phyloP scores from a whole-genome alignment of 2,329 filamentous ascomycete species.

The Penicillium sp. region DNA sequence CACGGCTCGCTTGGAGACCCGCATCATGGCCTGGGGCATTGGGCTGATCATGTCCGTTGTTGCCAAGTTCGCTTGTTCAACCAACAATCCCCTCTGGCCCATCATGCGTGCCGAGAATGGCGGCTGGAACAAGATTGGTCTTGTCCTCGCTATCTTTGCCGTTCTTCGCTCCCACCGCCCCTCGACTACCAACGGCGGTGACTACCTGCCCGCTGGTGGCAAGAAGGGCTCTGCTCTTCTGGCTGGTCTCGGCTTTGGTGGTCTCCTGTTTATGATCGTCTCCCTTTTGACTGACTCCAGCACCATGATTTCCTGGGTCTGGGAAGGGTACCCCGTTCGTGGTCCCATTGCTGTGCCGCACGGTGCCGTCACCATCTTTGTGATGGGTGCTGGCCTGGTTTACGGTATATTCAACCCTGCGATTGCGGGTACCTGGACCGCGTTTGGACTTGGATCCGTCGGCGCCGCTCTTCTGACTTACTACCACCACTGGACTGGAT shows the following conservation, averaged over 20 bases:
- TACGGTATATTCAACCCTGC: slow-evolving; percentile 73
- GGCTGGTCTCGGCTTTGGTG: slow-evolving; percentile 76
- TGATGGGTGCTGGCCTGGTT: slow-evolving; percentile 80
- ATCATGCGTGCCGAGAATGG: slow-evolving; percentile 88
- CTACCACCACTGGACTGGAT: slow-evolving; percentile 83
- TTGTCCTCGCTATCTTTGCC: slow-evolving; percentile 74
- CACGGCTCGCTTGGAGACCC: slow-evolving; percentile 74
- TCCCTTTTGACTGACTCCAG: slow-evolving; percentile 94
- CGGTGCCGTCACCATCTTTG: slow-evolving; percentile 79
- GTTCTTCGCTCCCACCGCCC: slow-evolving; percentile 73
- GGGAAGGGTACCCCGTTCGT: slow-evolving; percentile 91
- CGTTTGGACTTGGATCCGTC: slow-evolving; percentile 74
- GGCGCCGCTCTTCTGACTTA: slow-evolving; percentile 78
- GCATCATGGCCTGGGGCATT: slow-evolving; percentile 75
- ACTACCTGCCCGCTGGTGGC: slow-evolving; percentile 54
- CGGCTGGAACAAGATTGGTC: slow-evolving; percentile 84
- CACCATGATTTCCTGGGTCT: slow-evolving; percentile 98
- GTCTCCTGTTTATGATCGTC: slow-evolving; percentile 85
- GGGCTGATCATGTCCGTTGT: slow-evolving; percentile 84
- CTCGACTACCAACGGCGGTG: slow-evolving; percentile 54
- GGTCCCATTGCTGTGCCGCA: slow-evolving; percentile 89
- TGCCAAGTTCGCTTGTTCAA: slow-evolving; percentile 88
- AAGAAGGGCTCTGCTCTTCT: slow-evolving; percentile 68
- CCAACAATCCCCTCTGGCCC: slow-evolving; percentile 97
- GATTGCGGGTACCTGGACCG: slow-evolving; percentile 74